Evolutionary conservation across 768 basidiomycete species (phyloP), one percentile per base, ranked within the genome.

Genomic region (Tulasnella sp.): DNA sequence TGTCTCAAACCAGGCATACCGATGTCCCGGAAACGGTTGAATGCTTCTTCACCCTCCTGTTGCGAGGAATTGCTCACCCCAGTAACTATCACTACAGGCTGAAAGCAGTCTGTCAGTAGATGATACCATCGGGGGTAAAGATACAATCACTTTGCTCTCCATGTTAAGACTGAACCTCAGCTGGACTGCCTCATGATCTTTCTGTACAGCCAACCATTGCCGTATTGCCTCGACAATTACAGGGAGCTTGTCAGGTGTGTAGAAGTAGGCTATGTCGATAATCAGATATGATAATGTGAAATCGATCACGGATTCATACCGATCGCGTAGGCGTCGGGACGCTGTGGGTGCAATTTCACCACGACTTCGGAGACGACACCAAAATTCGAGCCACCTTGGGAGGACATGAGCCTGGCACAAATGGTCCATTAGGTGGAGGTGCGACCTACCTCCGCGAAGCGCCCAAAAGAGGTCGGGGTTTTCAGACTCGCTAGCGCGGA

Each of bases 401-500:
- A 48, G 38, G 27, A 76, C 19, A 12, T 76, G 12, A 72, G n/a
- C 52, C n/a, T n/a, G 6, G 7, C 24, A 21, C 24, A 52, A 52
- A 52, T n/a, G 24, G 48, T 7, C 7, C 21, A 52, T 8, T n/a
- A 52, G 52, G 52, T 52, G 10, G 8, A 24, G 52, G 3, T 44
- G 21, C 38, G 31, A 68, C 62, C 31, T 48, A 46, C 71, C 79
- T 58, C 79, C 79, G n/a, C 74, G 44, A 40, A 80, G 78, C 16
- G 40, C 79, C 79, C 79, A 80, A 46, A 80, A 38, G 8, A 80
- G 74, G 46, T 80, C 79, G 0, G 38, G 27, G 34, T 80, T 74
- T 40, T 76, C 74, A 18, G 46, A 36, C 56, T 80, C 79, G 39
- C 31, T 75, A 19, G 73, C 74, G 2, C 6, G 27, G 34, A 76